These are phyloP conservation scores for Ajuga chamaepitys DNA, from an alignment of 257 asterid species.

Conservation along the genomic window DNA sequence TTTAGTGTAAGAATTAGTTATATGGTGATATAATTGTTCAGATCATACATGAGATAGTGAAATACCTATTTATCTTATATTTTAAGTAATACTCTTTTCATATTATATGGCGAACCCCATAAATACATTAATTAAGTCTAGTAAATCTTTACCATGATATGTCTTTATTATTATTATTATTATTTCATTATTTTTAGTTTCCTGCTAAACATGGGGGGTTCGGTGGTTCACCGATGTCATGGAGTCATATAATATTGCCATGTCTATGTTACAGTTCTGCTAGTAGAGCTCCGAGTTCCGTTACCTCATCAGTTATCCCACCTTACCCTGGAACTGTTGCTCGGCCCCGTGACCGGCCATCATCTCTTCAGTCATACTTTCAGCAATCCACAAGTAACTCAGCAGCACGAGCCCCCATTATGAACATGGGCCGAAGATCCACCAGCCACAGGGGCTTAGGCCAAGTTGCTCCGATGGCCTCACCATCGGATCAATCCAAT, in stretches of 20 bases:
- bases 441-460: conserved; percentile 42
- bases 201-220: too few species aligned
- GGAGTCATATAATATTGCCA: not conserved
- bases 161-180: not conserved
- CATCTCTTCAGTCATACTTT: conserved; percentile 66
- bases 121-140: too few species aligned
- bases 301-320: conserved; percentile 49
- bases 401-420: conserved; percentile 32
- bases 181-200: too few species aligned
- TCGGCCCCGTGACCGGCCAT: conserved; percentile 61
- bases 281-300: conserved; percentile 67
- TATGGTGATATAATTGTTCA: too few species aligned
- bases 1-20: too few species aligned
- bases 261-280: conserved; percentile 42
- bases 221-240: too few species aligned
- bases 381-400: conserved; percentile 55
- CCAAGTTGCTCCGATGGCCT: conserved; percentile 40
- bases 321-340: conserved; percentile 54
- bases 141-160: too few species aligned
- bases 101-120: too few species aligned
- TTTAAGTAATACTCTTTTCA: too few species aligned
- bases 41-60: too few species aligned
- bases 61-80: too few species aligned
- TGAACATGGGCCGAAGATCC: conserved; percentile 48
- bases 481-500: conserved; percentile 54